Evolutionary conservation across 176 grass and related monocot species (phyloP), one percentile per base, ranked within the genome.

Genomic region (Eragrostis curvula): DNA sequence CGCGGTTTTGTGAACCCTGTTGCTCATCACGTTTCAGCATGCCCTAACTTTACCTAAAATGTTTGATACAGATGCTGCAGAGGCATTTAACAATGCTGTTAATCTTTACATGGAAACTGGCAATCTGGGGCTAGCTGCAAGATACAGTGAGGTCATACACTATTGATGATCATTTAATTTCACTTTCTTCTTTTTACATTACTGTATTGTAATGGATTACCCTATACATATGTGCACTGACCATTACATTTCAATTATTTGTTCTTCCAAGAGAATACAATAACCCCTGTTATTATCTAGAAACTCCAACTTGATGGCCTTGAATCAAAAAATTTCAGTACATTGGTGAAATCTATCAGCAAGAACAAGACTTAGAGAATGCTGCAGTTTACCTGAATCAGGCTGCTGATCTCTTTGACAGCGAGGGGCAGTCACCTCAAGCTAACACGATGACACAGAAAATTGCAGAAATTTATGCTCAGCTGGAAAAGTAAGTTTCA

Each of bases 101-200:
- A 93, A 95, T 81, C 79, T 95, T 80, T 93, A 91, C 89, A 57
- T 95, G 82, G 96, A 98, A 89, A 95, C 91, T 59, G 92, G 96
- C 28, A 88, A 90, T 86, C 70, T 98, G 81, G 95, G 84, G 79
- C 95, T 98, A 90, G 92, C 96, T 40, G 96, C 96, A 89, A 93
- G 96, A 95, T 95, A 98, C 75, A 91, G 88, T 88, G 95, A 98
- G 96, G 96, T 95, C 16, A 39, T 49, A 21, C 23, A 45, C 14
- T 52, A 7, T 36, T 72, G 20, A 45, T 60, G 52, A 27, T 29
- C 41, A 58, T 73, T 36, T 66, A 18, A 49, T 56, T 17, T 77
- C 79, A 27, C 56, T 8, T 44, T 9, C 39, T 52, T 6, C n/a
- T n/a, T 73, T 53, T 73, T 39, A 30, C 48, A 9, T 50, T 72